Evolutionary conservation across 2,329 filamentous ascomycete species (phyloP), one percentile per base, ranked within the genome.

Genomic region (Penicillium sp.): DNA sequence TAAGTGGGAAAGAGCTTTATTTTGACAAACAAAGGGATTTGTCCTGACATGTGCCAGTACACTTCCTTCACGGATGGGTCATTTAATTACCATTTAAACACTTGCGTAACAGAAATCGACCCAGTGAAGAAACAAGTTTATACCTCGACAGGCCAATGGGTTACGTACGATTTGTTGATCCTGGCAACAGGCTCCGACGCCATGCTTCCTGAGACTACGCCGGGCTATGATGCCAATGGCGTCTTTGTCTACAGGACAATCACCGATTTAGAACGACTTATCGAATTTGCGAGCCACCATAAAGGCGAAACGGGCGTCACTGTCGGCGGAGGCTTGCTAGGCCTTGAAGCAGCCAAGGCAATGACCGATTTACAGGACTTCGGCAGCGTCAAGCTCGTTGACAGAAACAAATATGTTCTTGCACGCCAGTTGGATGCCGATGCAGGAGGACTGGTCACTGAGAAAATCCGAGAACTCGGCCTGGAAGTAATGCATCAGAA

Each of bases 231-330:
- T 68, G 89, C 90, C 11, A 84, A 84, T 23, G 91, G 91, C 1
- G 88, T 95, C 3, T 96, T 96, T 65, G 90, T 96, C 7, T 96
- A 96, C 70, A 83, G 91, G 48, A 95, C 87, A 0, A 92, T 96
- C 59, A 84, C 88, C 2, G 91, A 96, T 68, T 74, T 96, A 35
- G 80, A 91, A 67, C 83, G 80, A 45, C 81, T 96, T 3, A 95
- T 96, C 56, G 77, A 80, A 1, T 96, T 88, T 66, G 84, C 90
- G 0, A 79, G 83, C 1, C 76, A 78, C 11, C 83, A 84, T 54
- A 88, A 85, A 63, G 89, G 84, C 4, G 84, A 85, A 2, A 82
- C 82, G 2, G 91, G 89, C 0, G 82, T 85, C 4, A 90, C 94
- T 0, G 89, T 96, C 3, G 91, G 91, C 23, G 91, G 91, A 52